Base-by-base conservation (phyloP, 148 eudicot species). In the Nepenthes gracilis region DNA sequence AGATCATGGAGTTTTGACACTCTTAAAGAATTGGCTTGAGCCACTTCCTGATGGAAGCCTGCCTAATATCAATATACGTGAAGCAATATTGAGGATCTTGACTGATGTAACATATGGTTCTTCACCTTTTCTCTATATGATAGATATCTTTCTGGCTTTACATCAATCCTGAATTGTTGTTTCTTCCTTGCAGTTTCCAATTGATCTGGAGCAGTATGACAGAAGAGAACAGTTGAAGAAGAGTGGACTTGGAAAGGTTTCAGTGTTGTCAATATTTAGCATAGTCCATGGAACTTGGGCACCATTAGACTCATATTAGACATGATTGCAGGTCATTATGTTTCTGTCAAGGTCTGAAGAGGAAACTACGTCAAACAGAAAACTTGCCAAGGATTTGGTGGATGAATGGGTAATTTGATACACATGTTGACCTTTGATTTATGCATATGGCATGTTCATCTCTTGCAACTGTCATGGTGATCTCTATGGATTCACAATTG, bases 31-130 rank as follows among this genome's bases (percentile, higher is more conserved):
- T 67, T 93, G 99, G 99, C 96, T 93, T 37, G 96, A 93, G 64
- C 99, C 99, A 52, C 87, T 93, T 57, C 99, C 99, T 55, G 99
- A 93, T 84, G 96, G 99, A 68, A 93, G 99, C 80, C 66, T 93
- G 64, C 99, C 99, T 35, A 93, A 89, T 67, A 93, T 89, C 63
- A 93, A 93, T 74, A 83, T 89, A 32, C 95, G 99, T 13, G 92
- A 83, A 61, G 99, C 99, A 37, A 79, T 93, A 62, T 64, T 93
- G 65, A 76, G 74, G 82, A 89, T 93, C 65, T 74, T 93, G 71
- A 88, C 88, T 66, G 99, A 93, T 67, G 99, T 93, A 89, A 65
- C 57, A 48, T 53, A 54, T 36, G n/a, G 12, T 61, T 59, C 35
- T 49, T 43, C 15, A 2, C 12, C 40, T 52, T 36, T 61, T 33